Base-by-base conservation (phyloP, 257 asterid genomes). In the Nicotiana knightiana region DNA sequence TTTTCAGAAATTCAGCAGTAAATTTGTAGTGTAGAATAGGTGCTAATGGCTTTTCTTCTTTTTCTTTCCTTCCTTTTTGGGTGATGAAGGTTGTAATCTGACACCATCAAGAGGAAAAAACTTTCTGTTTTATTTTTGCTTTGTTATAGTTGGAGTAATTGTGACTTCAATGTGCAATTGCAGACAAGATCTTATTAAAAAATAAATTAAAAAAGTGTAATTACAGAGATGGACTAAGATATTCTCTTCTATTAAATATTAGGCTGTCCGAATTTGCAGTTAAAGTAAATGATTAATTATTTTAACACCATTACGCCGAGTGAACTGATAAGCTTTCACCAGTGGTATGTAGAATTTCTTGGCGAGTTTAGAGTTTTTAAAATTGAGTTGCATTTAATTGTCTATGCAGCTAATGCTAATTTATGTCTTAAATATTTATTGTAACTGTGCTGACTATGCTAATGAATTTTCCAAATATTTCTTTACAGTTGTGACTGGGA, bases 401-500 rank as follows among this genome's bases (percentile, higher is more conserved):
- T 26, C 63, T 75, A 48, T 51, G 79, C 63, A 75, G 80, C 46
- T 75, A 51, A 75, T 75, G 46, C 63, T 51, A 58, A 51, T 75
- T 51, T 53, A 51, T 28, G 9, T 51, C 16, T 7, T 75, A 48
- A 51, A 48, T 75, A 51, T 75, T 51, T 75, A 4, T 48, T 48
- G 80, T 55, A 46, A 55, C 77, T 70, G 77, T 43, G 58, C 39
- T 46, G 80, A 39, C 53, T 24, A 75, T 75, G 30, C 63, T 75
- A 75, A 75, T 75, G 80, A 75, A 75, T 51, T 26, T 81, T 66
- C 88, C 88, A 71, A 76, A 65, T 73, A 32, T 88, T 84, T 64
- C 35, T 78, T 82, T 87, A 83, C 98, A 96, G 99, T 86, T 94
- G 97, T 70, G 93, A 94, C 79, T 96, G 99, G 99, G 92, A 87